Evolutionary conservation across 2,329 filamentous ascomycete genomes (phyloP), one percentile per base, ranked within the genome.

Genomic region (Pyrenophora tritici-repentis): DNA sequence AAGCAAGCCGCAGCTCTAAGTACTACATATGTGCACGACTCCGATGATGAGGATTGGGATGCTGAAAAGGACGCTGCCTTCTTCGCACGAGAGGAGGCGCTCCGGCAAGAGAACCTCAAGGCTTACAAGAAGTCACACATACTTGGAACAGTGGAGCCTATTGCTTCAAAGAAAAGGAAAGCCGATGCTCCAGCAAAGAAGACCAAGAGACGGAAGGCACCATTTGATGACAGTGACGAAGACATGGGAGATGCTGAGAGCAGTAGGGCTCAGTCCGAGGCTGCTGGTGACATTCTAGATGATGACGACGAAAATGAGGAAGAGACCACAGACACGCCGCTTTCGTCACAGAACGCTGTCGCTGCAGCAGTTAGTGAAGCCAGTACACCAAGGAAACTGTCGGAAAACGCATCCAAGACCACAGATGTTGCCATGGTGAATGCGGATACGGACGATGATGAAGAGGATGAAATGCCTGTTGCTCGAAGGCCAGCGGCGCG

Each of bases 11-110:
- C 88, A 68, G 88, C 94, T 75, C 97, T 97, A 79, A 95, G 89
- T 64, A 86, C 87, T 18, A 75, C 93, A 33, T 93, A 86, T 64
- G 88, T 99, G 42, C 84, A 88, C 50, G 86, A 87, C 32, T 91
- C 88, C 60, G 94, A 97, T 68, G 94, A 97, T 45, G 91, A 96
- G 61, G 91, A 96, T 58, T 87, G 83, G 56, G 91, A 96, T 65
- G 85, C 83, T 29, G 90, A 91, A 39, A 83, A 84, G 49, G 84
- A 89, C 73, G 78, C 70, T 17, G 85, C 83, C 16, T 97, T 97
- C 74, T 97, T 93, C 73, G 85, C 82, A 2, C 81, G 83, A 13
- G 92, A 97, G 74, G 85, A 87, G 71, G 76, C 81, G 58, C 79
- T 87, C 53, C 79, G 89, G 41, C 80, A 84, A 57, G 81, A 81